Evolutionary conservation across 768 basidiomycete genomes (phyloP).

Genomic region (Phylloporus sp.): DNA sequence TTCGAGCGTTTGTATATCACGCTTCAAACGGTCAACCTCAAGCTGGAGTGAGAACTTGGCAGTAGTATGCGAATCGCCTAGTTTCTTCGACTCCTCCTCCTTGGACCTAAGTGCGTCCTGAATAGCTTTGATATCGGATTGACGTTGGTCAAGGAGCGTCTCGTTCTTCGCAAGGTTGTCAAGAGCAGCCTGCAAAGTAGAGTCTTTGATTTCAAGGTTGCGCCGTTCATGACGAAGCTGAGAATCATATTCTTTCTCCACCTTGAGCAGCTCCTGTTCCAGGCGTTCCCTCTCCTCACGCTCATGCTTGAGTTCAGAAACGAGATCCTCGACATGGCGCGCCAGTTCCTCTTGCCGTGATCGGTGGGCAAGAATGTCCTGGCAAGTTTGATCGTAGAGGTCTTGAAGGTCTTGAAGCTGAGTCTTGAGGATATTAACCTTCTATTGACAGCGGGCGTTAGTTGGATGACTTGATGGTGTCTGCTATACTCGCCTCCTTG

Average conservation of each 20-base stretch:
- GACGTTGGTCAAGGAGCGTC: conserved; percentile 62
- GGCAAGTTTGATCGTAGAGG: conserved; percentile 56
- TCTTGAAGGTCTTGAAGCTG: conserved; percentile 64
- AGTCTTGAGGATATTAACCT: conserved; percentile 57
- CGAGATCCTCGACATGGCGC: conserved; percentile 66
- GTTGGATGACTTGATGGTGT: background rate
- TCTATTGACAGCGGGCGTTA: conserved; percentile 40
- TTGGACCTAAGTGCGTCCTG: conserved; percentile 65
- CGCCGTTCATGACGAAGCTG: conserved; percentile 57
- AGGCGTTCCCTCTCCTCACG: conserved; percentile 50
- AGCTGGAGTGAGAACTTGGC: conserved; percentile 84
- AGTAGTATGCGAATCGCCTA: conserved; percentile 80
- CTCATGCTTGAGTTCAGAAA: conserved; percentile 55
- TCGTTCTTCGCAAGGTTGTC: conserved; percentile 60
- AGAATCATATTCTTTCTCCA: conserved; percentile 61
- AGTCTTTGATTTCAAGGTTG: conserved; percentile 63
- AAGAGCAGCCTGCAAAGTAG: conserved; percentile 57
- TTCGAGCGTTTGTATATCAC: conserved; percentile 78
- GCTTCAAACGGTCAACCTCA: conserved; percentile 79
- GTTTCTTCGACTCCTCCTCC: conserved; percentile 71
- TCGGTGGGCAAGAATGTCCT: conserved; percentile 64
- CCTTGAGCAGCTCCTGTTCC: conserved; percentile 49
- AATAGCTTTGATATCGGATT: conserved; percentile 67
- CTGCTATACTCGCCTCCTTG: conserved; percentile 59
- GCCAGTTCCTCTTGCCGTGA: conserved; percentile 75